Evolutionary conservation across 192 early-diverging fungal species (phyloP), one percentile per base, ranked within the genome.

Genomic region (Coemansia furcata): DNA sequence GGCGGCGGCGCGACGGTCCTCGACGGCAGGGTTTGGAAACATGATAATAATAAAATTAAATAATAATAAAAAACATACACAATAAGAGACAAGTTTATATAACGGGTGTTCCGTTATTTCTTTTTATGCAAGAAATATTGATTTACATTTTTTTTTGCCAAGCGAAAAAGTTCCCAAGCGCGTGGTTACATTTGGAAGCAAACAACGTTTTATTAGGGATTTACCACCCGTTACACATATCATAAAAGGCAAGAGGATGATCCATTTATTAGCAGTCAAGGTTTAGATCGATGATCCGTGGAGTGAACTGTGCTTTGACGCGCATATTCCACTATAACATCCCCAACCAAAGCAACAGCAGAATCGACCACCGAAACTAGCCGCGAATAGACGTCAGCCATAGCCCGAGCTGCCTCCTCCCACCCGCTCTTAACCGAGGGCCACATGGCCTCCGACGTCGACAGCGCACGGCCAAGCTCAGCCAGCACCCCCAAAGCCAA

Each of bases 311-410:
- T 58, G 44, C 54, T 71, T 40, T 63, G 64, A 15, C 66, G 77
- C 12, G 77, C 77, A 64, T 60, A 71, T 1, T 74, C 69, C 1
- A 80, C 69, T 26, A 80, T 63, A 19, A 62, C 47, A 23, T 80
- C 77, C 12, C 77, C 77, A 38, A 72, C 66, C 38, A 64, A 37
- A 0, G 61, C 72, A 11, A 69, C 77, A 3, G 62, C 62, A 2
- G 29, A 8, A 62, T 80, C 77, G 0, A 80, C 72, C 0, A 46
- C 35, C 0, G 65, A 60, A 8, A 63, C 68, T 26, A 80, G 68
- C 72, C 66, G 72, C 3, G 30, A n/a, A 35, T 70, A 68, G 15
- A 80, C 63, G 14, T 80, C 77, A 7, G 54, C 60, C 69, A 72
- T 73, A 8, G 72, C 77, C 39, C 43, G 69, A 9, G 33, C 54